Base-by-base conservation (phyloP, 768 basidiomycete species). In the Coprinopsis strossmayeri region DNA sequence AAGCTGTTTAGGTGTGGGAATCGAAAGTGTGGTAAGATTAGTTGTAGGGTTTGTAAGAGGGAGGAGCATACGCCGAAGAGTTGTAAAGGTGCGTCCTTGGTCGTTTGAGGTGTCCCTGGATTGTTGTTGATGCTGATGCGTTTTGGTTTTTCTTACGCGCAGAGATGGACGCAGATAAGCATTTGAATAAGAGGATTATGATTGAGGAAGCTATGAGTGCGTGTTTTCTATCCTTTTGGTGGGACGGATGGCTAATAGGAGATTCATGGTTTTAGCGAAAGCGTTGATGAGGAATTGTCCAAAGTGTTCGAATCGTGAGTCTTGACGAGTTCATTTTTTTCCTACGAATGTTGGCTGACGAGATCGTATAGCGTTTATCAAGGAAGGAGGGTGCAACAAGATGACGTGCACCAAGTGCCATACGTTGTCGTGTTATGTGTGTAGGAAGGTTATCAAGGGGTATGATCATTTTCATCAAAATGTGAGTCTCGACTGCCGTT, bases 201-300 rank as follows among this genome's bases (percentile, higher is more conserved):
- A 73, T 96, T 24, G 93, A 96, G 61, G 93, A 96, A 59, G 93
- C 92, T 2, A 96, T 96, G 93, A 90, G 89, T 87, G 59, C 7
- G 75, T 45, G 27, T 5, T 26, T 10, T 12, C 21, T 46, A 25
- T 27, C 4, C 15, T 10, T 34, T 15, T 34, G 34, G 10, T 21
- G 45, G 17, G 35, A 55, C 55, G 15, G 53, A 37, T 44, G n/a
- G 2, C 3, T 42, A 15, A 45, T n/a, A 17, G 28, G 54, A 56
- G 17, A 53, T 39, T 45, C 27, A 11, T 34, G 38, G 7, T 5
- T 51, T 10, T 47, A 89, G 87, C 88, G 27, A 73, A 74, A 37
- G 92, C 92, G 2, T 68, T 94, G 11, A 87, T 91, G 81, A 77
- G 92, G 30, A 85, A 82, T 53, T 96, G 93, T 64, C 93, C 93